These are phyloP conservation scores for Aspergillus texensis DNA, from an alignment of 2,329 filamentous ascomycete genomes.

Conservation along the genomic window DNA sequence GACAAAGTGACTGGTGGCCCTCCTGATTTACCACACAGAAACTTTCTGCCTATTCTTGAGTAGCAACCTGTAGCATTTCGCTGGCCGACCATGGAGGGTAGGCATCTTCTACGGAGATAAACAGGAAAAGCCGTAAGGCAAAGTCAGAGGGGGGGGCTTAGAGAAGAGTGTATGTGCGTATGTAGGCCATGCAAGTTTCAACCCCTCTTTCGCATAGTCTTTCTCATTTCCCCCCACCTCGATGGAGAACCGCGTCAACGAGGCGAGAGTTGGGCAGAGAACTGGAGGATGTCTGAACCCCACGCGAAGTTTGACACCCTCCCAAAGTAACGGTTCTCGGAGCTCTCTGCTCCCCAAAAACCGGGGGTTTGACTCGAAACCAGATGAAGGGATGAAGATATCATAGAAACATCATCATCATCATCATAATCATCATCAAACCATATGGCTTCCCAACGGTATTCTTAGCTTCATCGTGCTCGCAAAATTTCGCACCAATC, in stretches of 20 bases:
- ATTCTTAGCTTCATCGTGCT: conserved; percentile 10
- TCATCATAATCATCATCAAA: conserved; percentile 16
- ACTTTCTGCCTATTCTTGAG: neutral
- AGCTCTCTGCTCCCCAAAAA: conserved; percentile 9
- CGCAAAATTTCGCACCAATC: conserved; percentile 36
- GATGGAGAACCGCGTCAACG: neutral
- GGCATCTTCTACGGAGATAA: neutral
- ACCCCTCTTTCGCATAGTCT: neutral
- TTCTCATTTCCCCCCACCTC: conserved; percentile 1
- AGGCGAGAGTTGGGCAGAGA: conserved; percentile 1
- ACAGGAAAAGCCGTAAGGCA: neutral
- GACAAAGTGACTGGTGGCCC: conserved; percentile 8
- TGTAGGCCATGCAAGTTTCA: neutral
- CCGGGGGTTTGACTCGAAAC: neutral
- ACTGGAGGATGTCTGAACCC: neutral
- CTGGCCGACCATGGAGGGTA: neutral
- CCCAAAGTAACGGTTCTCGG: conserved; percentile 2
- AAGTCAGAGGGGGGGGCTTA: neutral
- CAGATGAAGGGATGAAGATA: conserved; percentile 1
- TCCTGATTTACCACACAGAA: conserved; percentile 24
- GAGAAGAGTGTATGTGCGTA: neutral
- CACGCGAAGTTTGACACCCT: neutral
- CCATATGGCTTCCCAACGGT: conserved; percentile 18
- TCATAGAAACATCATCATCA: conserved; percentile 13
- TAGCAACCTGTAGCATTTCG: neutral